phyloP scores from a whole-genome alignment of 1,284 basidiomycete species.

The Peniophora sp. region DNA sequence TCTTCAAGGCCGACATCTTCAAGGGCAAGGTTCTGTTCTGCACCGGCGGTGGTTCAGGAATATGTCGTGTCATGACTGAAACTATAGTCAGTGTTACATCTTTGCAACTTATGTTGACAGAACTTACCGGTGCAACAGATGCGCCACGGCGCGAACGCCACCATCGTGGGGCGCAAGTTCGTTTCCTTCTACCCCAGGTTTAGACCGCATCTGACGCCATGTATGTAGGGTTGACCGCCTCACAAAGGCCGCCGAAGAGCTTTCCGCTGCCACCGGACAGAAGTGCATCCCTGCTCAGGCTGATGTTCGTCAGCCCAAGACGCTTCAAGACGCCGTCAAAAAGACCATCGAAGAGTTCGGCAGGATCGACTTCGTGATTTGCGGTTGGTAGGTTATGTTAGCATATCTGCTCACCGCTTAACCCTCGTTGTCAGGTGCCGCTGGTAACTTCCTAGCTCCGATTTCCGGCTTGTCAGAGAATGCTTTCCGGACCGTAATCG shows the following conservation, averaged over 20 bases:
- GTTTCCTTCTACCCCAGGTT: conserved; percentile 15
- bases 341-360: conserved; percentile 76
- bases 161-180: conserved; percentile 84
- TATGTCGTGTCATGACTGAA: conserved; percentile 86
- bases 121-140: conserved; percentile 41
- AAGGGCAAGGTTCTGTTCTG: conserved; percentile 91
- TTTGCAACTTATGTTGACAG: not conserved
- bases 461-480: conserved; percentile 80
- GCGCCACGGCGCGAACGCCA: conserved; percentile 77
- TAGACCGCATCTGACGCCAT: conserved; percentile 1
- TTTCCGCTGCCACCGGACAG: conserved; percentile 63
- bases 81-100: conserved; percentile 47
- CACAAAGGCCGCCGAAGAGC: conserved; percentile 60
- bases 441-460: conserved; percentile 84
- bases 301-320: conserved; percentile 77
- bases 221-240: conserved; percentile 66
- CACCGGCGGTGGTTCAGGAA: conserved; percentile 87
- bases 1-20: conserved; percentile 81
- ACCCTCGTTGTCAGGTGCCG: conserved; percentile 53
- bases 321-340: conserved; percentile 71
- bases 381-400: conserved; percentile 43
- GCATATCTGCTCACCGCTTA: not conserved
- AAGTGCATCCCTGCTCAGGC: conserved; percentile 71
- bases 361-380: conserved; percentile 91
- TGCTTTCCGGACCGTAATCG: conserved; percentile 88